Evolutionary conservation across 192 early-diverging fungal species (phyloP), one percentile per base, ranked within the genome.

Genomic region (Ambispora gerdemannii): DNA sequence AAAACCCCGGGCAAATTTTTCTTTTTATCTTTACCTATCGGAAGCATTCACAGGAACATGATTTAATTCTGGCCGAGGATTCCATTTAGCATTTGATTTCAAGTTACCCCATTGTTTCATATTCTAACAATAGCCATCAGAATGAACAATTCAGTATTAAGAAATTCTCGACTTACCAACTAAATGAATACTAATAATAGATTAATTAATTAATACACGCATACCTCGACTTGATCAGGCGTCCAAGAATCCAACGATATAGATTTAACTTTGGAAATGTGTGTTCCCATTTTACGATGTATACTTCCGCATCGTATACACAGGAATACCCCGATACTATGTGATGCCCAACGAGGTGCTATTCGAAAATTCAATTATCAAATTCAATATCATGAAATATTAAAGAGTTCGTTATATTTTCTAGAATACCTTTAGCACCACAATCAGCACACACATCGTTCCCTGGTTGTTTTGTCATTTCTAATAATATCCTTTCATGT

Each of bases 251-350:
- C 96, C 74, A 96, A 80, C 25, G 83, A 88, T 33, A 93, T 84
- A 4, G 92, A 94, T 78, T 95, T 96, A 60, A 98, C 92, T 73
- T 90, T 91, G 31, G 92, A 89, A 32, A 98, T 92, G 55, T 95
- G 92, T 0, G 93, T 95, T 36, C 94, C 93, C 72, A 96, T 81
- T 72, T 87, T 90, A 33, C 92, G 77, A 66, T 93, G 92, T 34
- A 92, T 74, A 35, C 91, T 85, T 52, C 82, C 89, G 78, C 96
- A 98, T 3, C 94, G 84, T 30, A 97, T 96, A 81, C 96, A 98
- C 36, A 98, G 74, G 72, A 98, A 96, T 43, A 95, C 81, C 3
- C 95, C 94, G 38, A 97, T 74, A 74, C 93, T 95, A 88, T 90
- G 91, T 2, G 92, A 94, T 32, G 91, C 87, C 91, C 91, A 93